phyloP scores from a whole-genome alignment of 345 rosid species.

The Xanthoceras sorbifolium region DNA sequence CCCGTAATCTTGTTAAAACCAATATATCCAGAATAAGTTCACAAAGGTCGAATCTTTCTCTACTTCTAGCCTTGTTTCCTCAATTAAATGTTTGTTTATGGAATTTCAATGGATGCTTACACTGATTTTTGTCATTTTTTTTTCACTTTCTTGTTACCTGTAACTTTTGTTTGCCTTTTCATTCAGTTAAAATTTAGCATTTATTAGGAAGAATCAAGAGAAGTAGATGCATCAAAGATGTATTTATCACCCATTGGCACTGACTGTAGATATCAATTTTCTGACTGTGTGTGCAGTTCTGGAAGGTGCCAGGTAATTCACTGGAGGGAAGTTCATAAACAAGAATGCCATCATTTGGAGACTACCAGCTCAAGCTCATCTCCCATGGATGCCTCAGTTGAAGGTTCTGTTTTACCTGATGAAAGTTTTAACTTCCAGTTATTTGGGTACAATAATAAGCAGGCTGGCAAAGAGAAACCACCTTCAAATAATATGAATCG shows the following conservation, averaged over 20 bases:
- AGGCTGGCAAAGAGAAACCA: slow-evolving; percentile 32
- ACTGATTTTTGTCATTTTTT: background rate
- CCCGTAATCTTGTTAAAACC: no score
- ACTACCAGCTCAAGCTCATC: slow-evolving; percentile 42
- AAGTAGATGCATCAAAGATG: background rate
- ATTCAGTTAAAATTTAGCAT: background rate
- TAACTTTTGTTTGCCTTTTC: background rate
- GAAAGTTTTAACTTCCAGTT: slow-evolving; percentile 36
- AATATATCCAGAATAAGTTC: no score
- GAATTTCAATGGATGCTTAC: background rate
- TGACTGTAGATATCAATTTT: background rate
- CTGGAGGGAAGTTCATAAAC: slow-evolving; percentile 82
- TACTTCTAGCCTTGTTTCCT: no score
- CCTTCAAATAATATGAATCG: slow-evolving; percentile 25
- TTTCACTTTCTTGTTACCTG: background rate
- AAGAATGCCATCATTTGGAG: slow-evolving; percentile 60
- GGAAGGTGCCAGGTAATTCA: slow-evolving; percentile 94
- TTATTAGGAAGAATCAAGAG: background rate
- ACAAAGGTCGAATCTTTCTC: no score
- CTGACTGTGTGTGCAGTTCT: slow-evolving; percentile 53
- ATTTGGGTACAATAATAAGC: slow-evolving; percentile 36
- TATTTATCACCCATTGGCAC: background rate
- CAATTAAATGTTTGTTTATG: no score
- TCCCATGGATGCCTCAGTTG: slow-evolving; percentile 39
- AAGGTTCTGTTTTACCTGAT: slow-evolving; percentile 36